phyloP scores from a whole-genome alignment of 495 filamentous ascomycete species.

The Aspergillus incahuasiensis region DNA sequence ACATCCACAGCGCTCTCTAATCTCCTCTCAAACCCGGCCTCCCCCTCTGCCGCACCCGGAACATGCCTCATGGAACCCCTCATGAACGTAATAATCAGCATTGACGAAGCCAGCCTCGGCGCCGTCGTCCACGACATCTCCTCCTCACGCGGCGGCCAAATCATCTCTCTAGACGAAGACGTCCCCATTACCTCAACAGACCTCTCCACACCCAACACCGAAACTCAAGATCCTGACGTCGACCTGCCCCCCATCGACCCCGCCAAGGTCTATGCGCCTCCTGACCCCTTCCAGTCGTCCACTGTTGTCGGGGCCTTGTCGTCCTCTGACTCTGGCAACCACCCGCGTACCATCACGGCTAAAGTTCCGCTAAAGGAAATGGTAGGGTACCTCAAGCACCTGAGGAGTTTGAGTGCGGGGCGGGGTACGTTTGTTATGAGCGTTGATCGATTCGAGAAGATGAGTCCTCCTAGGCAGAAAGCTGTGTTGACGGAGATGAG shows the following conservation, averaged over 20 bases:
- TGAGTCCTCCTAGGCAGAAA: slow-evolving; percentile 62
- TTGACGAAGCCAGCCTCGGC: slow-evolving; percentile 76
- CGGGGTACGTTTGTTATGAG: slow-evolving; percentile 90
- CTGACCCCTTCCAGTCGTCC: slow-evolving; percentile 69
- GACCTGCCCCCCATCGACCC: slow-evolving; percentile 52
- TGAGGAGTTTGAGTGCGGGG: slow-evolving; percentile 82
- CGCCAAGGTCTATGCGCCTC: slow-evolving; percentile 72
- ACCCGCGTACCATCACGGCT: slow-evolving; percentile 64
- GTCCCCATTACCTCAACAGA: slow-evolving; percentile 30
- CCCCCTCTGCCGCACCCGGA: slow-evolving; percentile 28
- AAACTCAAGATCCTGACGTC: slow-evolving; percentile 17
- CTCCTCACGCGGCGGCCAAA: slow-evolving; percentile 74
- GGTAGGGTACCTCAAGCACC: slow-evolving; percentile 90
- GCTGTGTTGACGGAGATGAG: slow-evolving; percentile 50
- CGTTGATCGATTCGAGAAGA: slow-evolving; percentile 83
- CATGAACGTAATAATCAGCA: slow-evolving; percentile 78
- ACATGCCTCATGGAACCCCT: slow-evolving; percentile 84
- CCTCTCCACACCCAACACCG: slow-evolving; percentile 9
- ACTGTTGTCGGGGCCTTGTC: slow-evolving; percentile 15
- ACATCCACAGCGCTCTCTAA: slow-evolving; percentile 61
- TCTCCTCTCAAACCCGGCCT: slow-evolving; percentile 18
- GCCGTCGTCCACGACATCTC: slow-evolving; percentile 88
- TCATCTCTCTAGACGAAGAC: slow-evolving; percentile 73
- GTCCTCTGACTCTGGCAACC: slow-evolving; percentile 22
- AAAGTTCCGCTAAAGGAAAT: slow-evolving; percentile 92